These are phyloP conservation scores for Phytopythium delawarense DNA, from an alignment of 352 stramenopile species.

Conservation along the genomic window DNA sequence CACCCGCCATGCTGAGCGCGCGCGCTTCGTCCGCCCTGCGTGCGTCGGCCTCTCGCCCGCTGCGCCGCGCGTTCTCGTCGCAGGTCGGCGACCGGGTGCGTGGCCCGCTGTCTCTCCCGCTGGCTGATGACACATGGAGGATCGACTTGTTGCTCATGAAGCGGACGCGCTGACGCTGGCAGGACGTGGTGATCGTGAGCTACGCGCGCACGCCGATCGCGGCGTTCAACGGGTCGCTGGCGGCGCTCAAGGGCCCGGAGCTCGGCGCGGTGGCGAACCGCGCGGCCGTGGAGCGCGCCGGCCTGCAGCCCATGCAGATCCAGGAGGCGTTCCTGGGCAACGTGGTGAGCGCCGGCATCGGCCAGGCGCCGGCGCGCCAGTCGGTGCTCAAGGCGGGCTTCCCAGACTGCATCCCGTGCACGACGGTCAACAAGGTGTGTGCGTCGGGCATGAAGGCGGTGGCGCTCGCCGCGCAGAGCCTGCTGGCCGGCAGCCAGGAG, in stretches of 20 bases:
- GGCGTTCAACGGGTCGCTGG: conserved; percentile 92
- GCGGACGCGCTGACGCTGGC: not conserved
- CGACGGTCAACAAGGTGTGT: conserved; percentile 99
- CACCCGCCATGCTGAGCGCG: conserved; percentile 1
- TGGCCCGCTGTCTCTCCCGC: not conserved
- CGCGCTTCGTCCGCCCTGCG: not conserved
- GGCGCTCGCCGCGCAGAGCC: conserved; percentile 83
- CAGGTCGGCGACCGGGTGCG: conserved; percentile 5
- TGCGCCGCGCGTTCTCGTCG: conserved; percentile 7
- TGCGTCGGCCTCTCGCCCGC: not conserved
- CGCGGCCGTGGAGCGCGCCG: conserved; percentile 70
- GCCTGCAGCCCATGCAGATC: conserved; percentile 75
- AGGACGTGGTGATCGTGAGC: conserved; percentile 93
- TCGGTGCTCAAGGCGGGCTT: conserved; percentile 90
- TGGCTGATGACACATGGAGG: no score
- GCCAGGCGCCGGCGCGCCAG: conserved; percentile 95
- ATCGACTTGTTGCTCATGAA: not conserved
- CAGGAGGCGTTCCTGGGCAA: conserved; percentile 97
- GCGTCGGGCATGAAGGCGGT: conserved; percentile 93
- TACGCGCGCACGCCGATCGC: conserved; percentile 96
- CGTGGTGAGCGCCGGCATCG: conserved; percentile 94
- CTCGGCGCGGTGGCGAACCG: conserved; percentile 92
- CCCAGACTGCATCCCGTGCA: conserved; percentile 91
- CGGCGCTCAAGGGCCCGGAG: conserved; percentile 83
- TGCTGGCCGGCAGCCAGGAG: conserved; percentile 83